Base-by-base conservation (phyloP, 345 rosid species). In the Brassica rapa region DNA sequence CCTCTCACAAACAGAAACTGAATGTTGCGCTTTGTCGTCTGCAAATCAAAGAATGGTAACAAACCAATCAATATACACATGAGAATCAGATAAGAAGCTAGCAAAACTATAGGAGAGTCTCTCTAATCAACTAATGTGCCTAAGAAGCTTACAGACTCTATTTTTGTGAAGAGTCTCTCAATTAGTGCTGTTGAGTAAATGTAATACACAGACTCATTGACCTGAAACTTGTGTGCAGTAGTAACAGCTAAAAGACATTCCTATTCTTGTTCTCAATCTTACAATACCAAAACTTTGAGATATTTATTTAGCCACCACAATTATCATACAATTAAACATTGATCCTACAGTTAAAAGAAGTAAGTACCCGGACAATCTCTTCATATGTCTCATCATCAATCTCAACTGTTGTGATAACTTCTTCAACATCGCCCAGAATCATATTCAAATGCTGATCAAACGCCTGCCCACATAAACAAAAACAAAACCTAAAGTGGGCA, bases 391-490 rank as follows among this genome's bases (percentile, higher is more conserved):
- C 97, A 53, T 95, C 99, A 65, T 95, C 99, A 30, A 95, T 95
- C 83, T 95, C 99, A 14, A 95, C 89, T 0, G 99, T 90, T 11
- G 98, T 95, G 63, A 95, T 91, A 60, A 88, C 83, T 83, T 96
- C 99, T 86, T 96, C 99, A 67, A 96, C 99, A 77, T 96, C 98
- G 68, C 98, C 99, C 24, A 96, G 97, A 80, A 96, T 93, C 99
- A 96, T 96, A 81, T 96, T 96, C 74, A 96, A 84, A 86, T 96
- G 99, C 87, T 96, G 98, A 88, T 96, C 99, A 83, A 93, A 96
- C 49, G 99, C 99, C 98, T 96, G 90, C 51, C 39, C 51, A 43
- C 70, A 77, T 0, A 65, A 77, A 81, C 2, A n/a, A 5, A n/a
- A 32, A 24, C 61, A 8, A 53, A 74, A 53, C 56, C 35, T 24